A percentile compares a stretch with the other conserved stretches of the same genome.
Evolutionary conservation across 148 eudicot genomes (phyloP).

Genomic region (Mesembryanthemum crystallinum): DNA sequence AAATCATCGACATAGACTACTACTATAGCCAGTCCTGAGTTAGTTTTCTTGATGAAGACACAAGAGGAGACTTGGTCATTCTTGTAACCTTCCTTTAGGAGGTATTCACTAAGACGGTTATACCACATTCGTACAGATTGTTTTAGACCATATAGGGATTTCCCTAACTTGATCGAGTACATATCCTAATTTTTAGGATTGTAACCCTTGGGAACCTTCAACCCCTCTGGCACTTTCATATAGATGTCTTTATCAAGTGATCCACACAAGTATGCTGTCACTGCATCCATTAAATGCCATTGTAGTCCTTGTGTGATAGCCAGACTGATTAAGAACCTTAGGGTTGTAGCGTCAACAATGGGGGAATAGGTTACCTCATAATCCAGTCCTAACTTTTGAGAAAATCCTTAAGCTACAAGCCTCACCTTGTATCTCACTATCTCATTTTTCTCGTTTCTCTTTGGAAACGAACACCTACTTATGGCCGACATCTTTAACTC

Average conservation of each 20-base stretch:
- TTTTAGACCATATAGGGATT: neutral
- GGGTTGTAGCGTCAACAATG: slow-evolving; percentile 1
- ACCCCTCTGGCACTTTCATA: neutral
- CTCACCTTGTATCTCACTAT: neutral
- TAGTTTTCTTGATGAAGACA: neutral
- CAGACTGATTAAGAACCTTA: neutral
- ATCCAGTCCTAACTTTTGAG: neutral
- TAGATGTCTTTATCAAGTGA: neutral
- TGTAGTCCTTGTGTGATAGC: neutral
- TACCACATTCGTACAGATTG: neutral
- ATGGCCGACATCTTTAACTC: neutral
- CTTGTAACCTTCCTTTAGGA: neutral
- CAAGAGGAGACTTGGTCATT: neutral
- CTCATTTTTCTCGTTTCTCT: neutral
- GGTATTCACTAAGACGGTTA: neutral
- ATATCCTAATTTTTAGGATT: neutral
- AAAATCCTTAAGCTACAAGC: neutral
- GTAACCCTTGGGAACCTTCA: neutral
- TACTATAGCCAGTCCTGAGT: neutral
- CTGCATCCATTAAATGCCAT: neutral
- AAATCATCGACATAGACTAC: slow-evolving; percentile 5
- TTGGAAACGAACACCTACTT: neutral
- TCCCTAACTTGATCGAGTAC: neutral
- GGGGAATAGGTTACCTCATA: slow-evolving; percentile 15
- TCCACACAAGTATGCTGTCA: neutral